A percentile compares a stretch with the other conserved stretches of the same genome.
Conservation (phyloP, 495 filamentous ascomycete species). For the Daldinia caldariorum region DNA sequence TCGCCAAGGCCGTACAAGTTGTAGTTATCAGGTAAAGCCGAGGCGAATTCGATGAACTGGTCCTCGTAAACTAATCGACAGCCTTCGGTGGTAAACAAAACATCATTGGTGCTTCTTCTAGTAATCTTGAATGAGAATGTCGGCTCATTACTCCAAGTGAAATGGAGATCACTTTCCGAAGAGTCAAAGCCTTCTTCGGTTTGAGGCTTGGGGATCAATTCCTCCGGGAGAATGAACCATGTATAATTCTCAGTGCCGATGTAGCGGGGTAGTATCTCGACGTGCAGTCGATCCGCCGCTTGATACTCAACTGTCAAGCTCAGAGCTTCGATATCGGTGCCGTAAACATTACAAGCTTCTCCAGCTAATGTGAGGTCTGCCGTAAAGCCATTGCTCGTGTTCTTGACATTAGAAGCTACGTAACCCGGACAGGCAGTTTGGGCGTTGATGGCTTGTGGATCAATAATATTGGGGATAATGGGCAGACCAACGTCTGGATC, state of each 20-base stretch:
- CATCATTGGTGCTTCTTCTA: constrained; percentile 69
- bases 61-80: constrained; percentile 76
- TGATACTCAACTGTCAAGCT: constrained; percentile 78
- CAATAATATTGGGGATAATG: constrained; percentile 75
- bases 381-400: constrained; percentile 59
- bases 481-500: constrained; percentile 56
- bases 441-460: constrained; percentile 74
- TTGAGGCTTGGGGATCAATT: constrained; percentile 68
- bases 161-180: constrained; percentile 59
- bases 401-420: constrained; percentile 67
- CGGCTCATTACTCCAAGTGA: constrained; percentile 68
- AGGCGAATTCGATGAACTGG: constrained; percentile 82
- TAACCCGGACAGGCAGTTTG: constrained; percentile 84
- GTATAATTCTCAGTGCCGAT: constrained; percentile 70
- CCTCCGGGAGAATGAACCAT: constrained; percentile 73
- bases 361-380: constrained; percentile 75
- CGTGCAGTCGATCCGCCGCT: constrained; percentile 74
- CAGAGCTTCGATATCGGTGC: constrained; percentile 72
- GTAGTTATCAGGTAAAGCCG: constrained; percentile 74
- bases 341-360: constrained; percentile 75
- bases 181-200: constrained; percentile 50
- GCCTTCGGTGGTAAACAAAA: constrained; percentile 79
- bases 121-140: constrained; percentile 80
- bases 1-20: constrained; percentile 88
- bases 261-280: constrained; percentile 77